Conservation (phyloP, 2,329 filamentous ascomycete genomes). For the Coniella lustricola region DNA sequence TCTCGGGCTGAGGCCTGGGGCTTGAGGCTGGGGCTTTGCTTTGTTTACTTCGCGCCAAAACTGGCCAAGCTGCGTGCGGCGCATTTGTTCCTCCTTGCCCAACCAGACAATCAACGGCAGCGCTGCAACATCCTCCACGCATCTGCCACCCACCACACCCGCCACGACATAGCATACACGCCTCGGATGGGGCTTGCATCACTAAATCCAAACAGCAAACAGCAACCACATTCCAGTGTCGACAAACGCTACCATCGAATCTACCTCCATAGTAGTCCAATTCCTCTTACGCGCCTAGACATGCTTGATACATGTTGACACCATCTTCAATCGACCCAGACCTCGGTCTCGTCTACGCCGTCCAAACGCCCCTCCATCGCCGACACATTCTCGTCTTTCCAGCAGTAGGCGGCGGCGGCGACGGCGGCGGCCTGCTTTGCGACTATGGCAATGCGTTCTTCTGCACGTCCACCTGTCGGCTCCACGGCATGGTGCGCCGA, state of each 20-base stretch:
- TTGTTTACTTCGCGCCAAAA: slow-evolving; percentile 7
- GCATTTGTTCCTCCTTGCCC: not conserved
- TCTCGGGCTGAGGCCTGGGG: too few species aligned
- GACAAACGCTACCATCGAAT: not conserved
- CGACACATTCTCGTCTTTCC: too few species aligned
- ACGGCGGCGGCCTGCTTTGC: not conserved
- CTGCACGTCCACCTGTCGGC: slow-evolving; percentile 61
- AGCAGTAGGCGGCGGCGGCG: too few species aligned
- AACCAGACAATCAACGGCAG: not conserved
- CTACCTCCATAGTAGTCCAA: not conserved
- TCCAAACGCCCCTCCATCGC: not conserved
- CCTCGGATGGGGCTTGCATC: not conserved
- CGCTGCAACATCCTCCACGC: not conserved
- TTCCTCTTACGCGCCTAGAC: not conserved
- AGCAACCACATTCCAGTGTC: too few species aligned
- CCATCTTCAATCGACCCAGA: not conserved
- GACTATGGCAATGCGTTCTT: slow-evolving; percentile 38
- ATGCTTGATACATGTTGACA: slow-evolving; percentile 11
- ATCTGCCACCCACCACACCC: not conserved
- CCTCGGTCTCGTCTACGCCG: slow-evolving; percentile 1
- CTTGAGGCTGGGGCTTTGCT: not conserved
- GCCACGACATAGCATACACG: not conserved
- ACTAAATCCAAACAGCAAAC: not conserved
- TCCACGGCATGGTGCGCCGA: slow-evolving; percentile 78
- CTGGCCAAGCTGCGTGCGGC: not conserved